Evolutionary conservation across 2,329 filamentous ascomycete genomes (phyloP).

Genomic region (Neopestalotiopsis sp.): DNA sequence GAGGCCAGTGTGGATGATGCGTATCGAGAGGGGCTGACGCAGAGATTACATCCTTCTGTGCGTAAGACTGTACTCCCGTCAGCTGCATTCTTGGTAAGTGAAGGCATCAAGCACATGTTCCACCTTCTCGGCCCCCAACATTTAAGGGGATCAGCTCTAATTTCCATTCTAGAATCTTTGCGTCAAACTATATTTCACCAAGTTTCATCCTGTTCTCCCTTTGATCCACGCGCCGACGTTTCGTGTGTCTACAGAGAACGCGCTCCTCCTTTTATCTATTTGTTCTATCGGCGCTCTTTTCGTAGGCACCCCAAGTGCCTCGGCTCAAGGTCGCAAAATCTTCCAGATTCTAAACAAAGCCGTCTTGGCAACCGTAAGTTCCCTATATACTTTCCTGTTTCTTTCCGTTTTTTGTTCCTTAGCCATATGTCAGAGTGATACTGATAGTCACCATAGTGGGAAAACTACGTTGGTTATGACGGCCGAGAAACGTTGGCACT

Average conservation of each 20-base stretch:
- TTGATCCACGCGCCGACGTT: not conserved
- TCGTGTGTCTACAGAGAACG: not conserved
- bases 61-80: not conserved
- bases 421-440: not conserved
- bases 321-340: not conserved
- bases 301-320: not conserved
- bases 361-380: not conserved
- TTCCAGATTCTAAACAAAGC: not conserved
- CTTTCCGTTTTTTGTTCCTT: not conserved
- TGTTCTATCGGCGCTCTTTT: slow-evolving; percentile 2
- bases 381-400: not conserved
- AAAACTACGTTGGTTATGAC: not conserved
- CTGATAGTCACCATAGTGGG: not conserved
- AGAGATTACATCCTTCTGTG: not conserved
- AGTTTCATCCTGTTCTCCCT: not conserved
- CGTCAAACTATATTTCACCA: not conserved
- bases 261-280: not conserved
- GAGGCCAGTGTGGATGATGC: not conserved
- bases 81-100: not conserved
- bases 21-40: not conserved
- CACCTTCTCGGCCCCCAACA: not conserved
- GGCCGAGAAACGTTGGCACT: not conserved
- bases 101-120: not conserved
- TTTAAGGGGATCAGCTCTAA: not conserved
- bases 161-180: not conserved